Conservation (phyloP, 1,284 basidiomycete species). For the Meira nashicola region DNA sequence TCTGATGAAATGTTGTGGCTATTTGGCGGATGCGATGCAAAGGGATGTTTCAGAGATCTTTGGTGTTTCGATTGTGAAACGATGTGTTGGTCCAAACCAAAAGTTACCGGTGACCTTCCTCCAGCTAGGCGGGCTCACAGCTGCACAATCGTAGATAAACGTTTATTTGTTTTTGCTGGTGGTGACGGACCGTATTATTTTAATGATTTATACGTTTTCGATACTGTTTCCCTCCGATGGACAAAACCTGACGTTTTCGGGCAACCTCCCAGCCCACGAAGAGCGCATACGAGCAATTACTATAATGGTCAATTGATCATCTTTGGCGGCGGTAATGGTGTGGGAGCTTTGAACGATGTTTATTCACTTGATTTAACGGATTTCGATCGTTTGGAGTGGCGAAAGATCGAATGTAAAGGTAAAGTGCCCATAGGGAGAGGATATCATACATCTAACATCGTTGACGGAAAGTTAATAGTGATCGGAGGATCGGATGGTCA, state of each 20-base stretch:
- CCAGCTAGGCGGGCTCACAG: slow-evolving; percentile 82
- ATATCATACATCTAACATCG: slow-evolving; percentile 82
- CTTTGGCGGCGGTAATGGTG: slow-evolving; percentile 86
- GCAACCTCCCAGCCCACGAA: slow-evolving; percentile 63
- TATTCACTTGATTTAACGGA: slow-evolving; percentile 74
- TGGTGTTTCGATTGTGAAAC: slow-evolving; percentile 86
- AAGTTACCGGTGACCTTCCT: slow-evolving; percentile 68
- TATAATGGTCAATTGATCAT: slow-evolving; percentile 72
- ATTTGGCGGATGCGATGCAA: slow-evolving; percentile 81
- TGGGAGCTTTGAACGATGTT: slow-evolving; percentile 79
- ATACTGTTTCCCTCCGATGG: slow-evolving; percentile 59
- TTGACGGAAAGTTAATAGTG: slow-evolving; percentile 76
- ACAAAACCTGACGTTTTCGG: slow-evolving; percentile 31
- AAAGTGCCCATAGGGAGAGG: slow-evolving; percentile 63
- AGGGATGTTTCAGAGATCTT: slow-evolving; percentile 69
- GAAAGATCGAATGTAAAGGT: slow-evolving; percentile 35
- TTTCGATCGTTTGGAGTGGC: slow-evolving; percentile 65
- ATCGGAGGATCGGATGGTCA: slow-evolving; percentile 64
- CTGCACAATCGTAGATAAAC: slow-evolving; percentile 72
- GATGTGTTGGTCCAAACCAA: slow-evolving; percentile 78
- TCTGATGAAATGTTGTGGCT: slow-evolving; percentile 78
- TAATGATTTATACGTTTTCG: slow-evolving; percentile 70
- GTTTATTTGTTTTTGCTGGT: slow-evolving; percentile 78
- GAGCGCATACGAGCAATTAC: slow-evolving; percentile 79
- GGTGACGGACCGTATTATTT: slow-evolving; percentile 67